Evolutionary conservation across 352 stramenopile species (phyloP).

Genomic region (Globisporangium yorkense): DNA sequence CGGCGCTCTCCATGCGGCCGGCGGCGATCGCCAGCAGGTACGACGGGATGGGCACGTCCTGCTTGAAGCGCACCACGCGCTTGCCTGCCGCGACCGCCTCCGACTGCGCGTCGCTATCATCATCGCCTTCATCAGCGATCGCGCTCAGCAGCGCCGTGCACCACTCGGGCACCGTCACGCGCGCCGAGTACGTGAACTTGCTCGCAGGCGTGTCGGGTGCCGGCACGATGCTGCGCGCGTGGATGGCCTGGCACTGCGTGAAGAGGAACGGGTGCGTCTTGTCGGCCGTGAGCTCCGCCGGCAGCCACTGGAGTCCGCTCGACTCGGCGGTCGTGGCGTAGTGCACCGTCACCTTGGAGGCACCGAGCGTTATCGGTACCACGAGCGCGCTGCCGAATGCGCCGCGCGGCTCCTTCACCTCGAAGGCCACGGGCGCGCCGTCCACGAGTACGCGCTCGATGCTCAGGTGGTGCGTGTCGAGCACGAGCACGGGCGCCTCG

Average conservation of each 20-base stretch:
- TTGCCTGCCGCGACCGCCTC: neutral
- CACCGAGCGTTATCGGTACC: slow-evolving; percentile 33
- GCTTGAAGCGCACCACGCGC: slow-evolving; percentile 21
- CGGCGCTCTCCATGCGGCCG: slow-evolving; percentile 83
- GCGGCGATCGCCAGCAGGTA: slow-evolving; percentile 95
- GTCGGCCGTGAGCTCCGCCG: slow-evolving; percentile 90
- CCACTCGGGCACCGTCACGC: slow-evolving; percentile 88
- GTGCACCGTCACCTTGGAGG: slow-evolving; percentile 41
- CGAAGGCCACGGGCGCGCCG: slow-evolving; percentile 29
- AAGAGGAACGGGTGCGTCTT: slow-evolving; percentile 95
- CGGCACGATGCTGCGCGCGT: slow-evolving; percentile 93
- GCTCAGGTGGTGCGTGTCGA: slow-evolving; percentile 85
- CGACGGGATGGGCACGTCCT: slow-evolving; percentile 91
- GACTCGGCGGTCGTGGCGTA: slow-evolving; percentile 21
- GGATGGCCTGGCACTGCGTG: slow-evolving; percentile 93
- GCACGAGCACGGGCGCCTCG: slow-evolving; percentile 31
- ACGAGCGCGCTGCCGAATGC: slow-evolving; percentile 68
- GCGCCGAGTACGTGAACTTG: slow-evolving; percentile 94
- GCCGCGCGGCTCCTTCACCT: slow-evolving; percentile 22
- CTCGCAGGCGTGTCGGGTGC: slow-evolving; percentile 91
- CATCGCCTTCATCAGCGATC: slow-evolving; percentile 22
- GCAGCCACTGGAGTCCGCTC: slow-evolving; percentile 88
- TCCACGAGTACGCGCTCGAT: slow-evolving; percentile 59
- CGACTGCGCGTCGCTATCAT: neutral
- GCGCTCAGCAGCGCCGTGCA: slow-evolving; percentile 93